Base-by-base conservation (phyloP, 202 grass and related monocot genomes). In the Schoenoplectus tabernaemontani region DNA sequence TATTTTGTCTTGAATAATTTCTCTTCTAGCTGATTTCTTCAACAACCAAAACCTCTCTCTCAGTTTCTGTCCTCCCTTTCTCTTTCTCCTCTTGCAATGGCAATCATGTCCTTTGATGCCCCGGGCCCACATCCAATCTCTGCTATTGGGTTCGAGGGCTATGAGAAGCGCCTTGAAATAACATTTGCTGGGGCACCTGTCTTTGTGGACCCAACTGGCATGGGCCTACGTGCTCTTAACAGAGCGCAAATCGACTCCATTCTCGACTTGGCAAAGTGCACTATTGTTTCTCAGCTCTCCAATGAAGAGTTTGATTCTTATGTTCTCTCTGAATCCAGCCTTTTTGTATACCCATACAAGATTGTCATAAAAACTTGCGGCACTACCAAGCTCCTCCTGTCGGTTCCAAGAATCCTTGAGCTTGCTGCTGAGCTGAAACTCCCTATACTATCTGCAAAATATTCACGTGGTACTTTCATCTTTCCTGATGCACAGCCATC, bases 121-220 rank as follows among this genome's bases (percentile, higher is more conserved):
- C 50, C 58, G 42, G 60, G 60, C 64, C 48, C 78, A 24, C 51
- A 77, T 68, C 83, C 58, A 0, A 80, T 78, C 75, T 91, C 88
- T 17, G 81, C 89, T 1, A 98, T 94, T 16, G 89, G 91, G 64
- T 97, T 97, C 1, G 95, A 97, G 87, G 95, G 95, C 53, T 97
- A 87, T 60, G 95, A 97, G 86, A 97, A 97, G 68, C 95, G 95
- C 62, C 91, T 94, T 4, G 95, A 97, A 79, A 87, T 97, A 30
- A 87, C 87, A 32, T 98, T 98, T 85, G 92, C 86, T 23, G 89
- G 90, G 85, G 89, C 89, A 2, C 42, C 95, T 19, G 64, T 90
- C 73, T 93, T 94, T 62, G 68, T 89, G 81, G 91, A 95, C 43
- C 89, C 91, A 41, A 75, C 53, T 4, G 91, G 91, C 59, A 63